Evolutionary conservation across 1,284 basidiomycete genomes (phyloP).

Genomic region (Ganoderma leucocontextum): DNA sequence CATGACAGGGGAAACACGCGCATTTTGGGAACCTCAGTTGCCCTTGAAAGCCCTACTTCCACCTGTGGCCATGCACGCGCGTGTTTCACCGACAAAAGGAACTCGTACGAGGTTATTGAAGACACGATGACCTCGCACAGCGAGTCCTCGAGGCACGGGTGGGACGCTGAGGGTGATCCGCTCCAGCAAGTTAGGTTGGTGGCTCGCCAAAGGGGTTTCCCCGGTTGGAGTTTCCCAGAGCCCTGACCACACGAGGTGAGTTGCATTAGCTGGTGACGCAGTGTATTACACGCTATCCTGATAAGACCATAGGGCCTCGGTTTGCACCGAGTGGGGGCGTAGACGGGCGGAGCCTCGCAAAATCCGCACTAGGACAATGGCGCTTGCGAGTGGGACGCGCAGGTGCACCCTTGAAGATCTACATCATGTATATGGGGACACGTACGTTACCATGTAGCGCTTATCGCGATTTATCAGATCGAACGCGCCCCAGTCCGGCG

Average conservation of each 20-base stretch:
- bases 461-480: conserved; percentile 14
- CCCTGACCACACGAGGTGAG: not conserved
- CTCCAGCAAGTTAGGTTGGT: not conserved
- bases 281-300: not conserved
- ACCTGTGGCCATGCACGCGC: not conserved
- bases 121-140: not conserved
- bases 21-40: not conserved
- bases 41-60: not conserved
- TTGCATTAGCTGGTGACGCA: not conserved
- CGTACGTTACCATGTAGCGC: conserved; percentile 11
- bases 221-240: not conserved
- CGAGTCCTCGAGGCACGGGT: conserved; percentile 1
- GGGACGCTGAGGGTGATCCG: not conserved
- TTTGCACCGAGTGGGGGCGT: not conserved
- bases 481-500: conserved; percentile 10
- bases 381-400: not conserved
- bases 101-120: conserved; percentile 1
- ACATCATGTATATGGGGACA: not conserved
- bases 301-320: not conserved
- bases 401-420: conserved; percentile 9
- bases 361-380: conserved; percentile 12
- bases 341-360: conserved; percentile 4
- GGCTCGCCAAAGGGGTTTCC: not conserved
- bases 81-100: not conserved
- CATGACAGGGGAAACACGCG: not conserved